phyloP scores from a whole-genome alignment of 192 early-diverging fungal species.

The Geosiphon pyriformis region DNA sequence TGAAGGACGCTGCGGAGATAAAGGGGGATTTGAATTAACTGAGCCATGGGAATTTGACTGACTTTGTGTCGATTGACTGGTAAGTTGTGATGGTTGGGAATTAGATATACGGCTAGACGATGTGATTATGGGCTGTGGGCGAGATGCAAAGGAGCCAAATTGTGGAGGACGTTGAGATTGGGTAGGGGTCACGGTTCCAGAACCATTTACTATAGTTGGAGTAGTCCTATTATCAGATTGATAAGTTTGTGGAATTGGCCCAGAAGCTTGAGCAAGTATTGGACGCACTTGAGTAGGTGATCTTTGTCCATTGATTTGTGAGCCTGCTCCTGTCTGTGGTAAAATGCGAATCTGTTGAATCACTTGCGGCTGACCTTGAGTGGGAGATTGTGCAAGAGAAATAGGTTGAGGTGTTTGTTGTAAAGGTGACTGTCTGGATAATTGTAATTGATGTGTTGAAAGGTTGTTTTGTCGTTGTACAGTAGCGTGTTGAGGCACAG shows the following conservation, averaged over 20 bases:
- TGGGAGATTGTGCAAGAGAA: not conserved
- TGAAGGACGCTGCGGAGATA: no score
- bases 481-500: no score
- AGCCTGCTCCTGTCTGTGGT: not conserved
- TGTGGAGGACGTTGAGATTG: not conserved
- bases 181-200: not conserved
- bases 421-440: not conserved
- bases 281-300: not conserved
- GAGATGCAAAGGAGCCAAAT: not conserved
- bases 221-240: not conserved
- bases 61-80: not conserved
- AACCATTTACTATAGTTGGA: not conserved
- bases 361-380: no score
- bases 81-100: not conserved
- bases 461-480: no score
- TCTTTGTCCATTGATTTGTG: not conserved
- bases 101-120: not conserved
- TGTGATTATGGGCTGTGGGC: not conserved
- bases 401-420: not conserved
- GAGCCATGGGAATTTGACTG: not conserved
- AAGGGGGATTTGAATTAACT: not conserved
- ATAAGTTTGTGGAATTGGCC: not conserved
- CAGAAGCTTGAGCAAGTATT: not conserved
- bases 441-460: no score
- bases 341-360: not conserved